phyloP scores from a whole-genome alignment of 257 asterid species.

The Nicotiana undulata region DNA sequence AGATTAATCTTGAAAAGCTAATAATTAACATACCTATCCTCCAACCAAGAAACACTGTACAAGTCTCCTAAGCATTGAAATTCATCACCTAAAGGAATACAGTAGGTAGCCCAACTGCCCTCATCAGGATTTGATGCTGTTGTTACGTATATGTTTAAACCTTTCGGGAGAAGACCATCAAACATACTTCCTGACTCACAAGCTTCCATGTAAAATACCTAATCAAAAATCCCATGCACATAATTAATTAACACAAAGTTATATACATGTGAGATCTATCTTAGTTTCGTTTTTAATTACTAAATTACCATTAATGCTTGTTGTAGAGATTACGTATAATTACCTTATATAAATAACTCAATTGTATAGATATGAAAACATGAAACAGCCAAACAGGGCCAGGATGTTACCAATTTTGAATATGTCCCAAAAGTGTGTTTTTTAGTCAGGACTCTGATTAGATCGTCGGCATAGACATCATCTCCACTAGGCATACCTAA shows the following conservation, averaged over 20 bases:
- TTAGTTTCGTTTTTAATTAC: no score
- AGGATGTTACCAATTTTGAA: conserved; percentile 56
- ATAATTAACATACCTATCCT: conserved; percentile 40
- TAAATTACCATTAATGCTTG: no score
- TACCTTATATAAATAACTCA: no score
- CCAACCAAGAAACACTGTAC: conserved; percentile 92
- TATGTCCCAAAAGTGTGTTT: conserved; percentile 75
- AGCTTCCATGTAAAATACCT: conserved; percentile 92
- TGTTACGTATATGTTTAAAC: conserved; percentile 69
- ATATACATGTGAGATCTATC: no score
- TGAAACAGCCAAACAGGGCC: neutral
- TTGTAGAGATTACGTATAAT: no score
- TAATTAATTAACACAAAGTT: no score
- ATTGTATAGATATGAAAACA: neutral
- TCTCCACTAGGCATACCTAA: conserved; percentile 68
- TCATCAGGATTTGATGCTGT: conserved; percentile 89
- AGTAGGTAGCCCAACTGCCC: conserved; percentile 88
- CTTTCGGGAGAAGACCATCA: conserved; percentile 77
- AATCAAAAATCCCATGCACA: neutral
- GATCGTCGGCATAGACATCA: conserved; percentile 62
- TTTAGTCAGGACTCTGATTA: conserved; percentile 41
- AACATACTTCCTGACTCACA: conserved; percentile 93
- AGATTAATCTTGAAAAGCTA: neutral
- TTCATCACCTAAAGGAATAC: conserved; percentile 20
- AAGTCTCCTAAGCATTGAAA: conserved; percentile 72